phyloP scores from a whole-genome alignment of 2,329 filamentous ascomycete species.

The Lecanicillium sp. region DNA sequence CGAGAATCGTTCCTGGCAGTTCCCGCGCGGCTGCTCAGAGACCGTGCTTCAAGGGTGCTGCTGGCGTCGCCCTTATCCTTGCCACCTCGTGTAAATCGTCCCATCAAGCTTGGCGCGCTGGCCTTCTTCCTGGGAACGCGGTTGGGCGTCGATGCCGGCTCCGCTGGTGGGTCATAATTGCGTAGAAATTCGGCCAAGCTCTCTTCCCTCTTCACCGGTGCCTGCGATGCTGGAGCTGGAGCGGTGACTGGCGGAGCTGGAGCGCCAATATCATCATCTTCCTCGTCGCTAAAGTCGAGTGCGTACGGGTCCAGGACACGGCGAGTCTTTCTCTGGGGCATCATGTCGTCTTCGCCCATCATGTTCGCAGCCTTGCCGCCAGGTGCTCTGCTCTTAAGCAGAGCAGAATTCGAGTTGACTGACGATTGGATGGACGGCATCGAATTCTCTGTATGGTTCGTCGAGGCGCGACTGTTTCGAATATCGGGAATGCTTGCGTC shows the following conservation, averaged over 20 bases:
- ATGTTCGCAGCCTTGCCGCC: slow-evolving; percentile 25
- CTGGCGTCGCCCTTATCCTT: slow-evolving; percentile 18
- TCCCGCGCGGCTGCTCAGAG: slow-evolving; percentile 31
- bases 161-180: slow-evolving; percentile 58
- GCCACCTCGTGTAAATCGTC: slow-evolving; percentile 41
- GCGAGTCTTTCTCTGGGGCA: slow-evolving; percentile 66
- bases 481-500: slow-evolving; percentile 51
- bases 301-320: slow-evolving; percentile 85
- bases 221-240: slow-evolving; percentile 16
- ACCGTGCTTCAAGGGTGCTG: slow-evolving; percentile 21
- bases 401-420: slow-evolving; percentile 66
- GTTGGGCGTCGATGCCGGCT: slow-evolving; percentile 30
- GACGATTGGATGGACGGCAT: slow-evolving; percentile 45
- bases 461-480: slow-evolving; percentile 49
- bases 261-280: slow-evolving; percentile 44
- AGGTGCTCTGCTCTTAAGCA: slow-evolving; percentile 41
- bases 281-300: slow-evolving; percentile 72
- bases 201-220: slow-evolving; percentile 47
- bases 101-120: slow-evolving; percentile 54
- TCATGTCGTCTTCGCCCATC: slow-evolving; percentile 44
- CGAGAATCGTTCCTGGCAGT: too few relatives aligned
- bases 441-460: slow-evolving; percentile 50
- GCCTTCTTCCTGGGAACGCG: slow-evolving; percentile 53
- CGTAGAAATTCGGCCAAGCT: slow-evolving; percentile 67
- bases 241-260: slow-evolving; percentile 18